Evolutionary conservation across 495 filamentous ascomycete genomes (phyloP), one percentile per base, ranked within the genome.

Genomic region (Elasticomyces elasticus): DNA sequence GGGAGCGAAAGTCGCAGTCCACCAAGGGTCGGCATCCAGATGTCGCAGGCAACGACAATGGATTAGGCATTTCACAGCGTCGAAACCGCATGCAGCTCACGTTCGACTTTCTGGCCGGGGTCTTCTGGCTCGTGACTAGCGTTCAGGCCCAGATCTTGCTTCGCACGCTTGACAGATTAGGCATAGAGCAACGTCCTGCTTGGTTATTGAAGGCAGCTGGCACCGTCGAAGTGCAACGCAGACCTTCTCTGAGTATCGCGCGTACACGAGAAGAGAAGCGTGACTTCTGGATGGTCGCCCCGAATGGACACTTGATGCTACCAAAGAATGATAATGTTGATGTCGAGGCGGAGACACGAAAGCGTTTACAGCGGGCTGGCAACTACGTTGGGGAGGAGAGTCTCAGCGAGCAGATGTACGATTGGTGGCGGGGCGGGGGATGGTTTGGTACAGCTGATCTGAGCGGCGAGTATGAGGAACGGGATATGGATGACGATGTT

Each of bases 381-480:
- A 54, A 48, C n/a, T 51, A 54, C 35, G 47, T 26, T 15, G 43
- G 30, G 42, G 88, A 91, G 47, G 71, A 75, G n/a, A 78, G 79
- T 41, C 68, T 95, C 5, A 83, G 86, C 56, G 74, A 79, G 1
- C 82, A 75, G 41, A 69, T 94, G 2, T 95, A 95, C 67, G 69
- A 69, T 12, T 90, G 88, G 79, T 95, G 86, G 83, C 79, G 81
- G 33, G 64, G 70, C 20, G 86, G 84, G 19, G 88, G 86, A 26
- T 87, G 85, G 66, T 95, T 85, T 82, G 89, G 89, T 1, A 81
- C 79, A 25, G 75, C 81, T 25, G 89, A 96, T 64, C 73, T 74
- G 4, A 92, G 83, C 52, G 82, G 84, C 5, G 81, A 86, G 28
- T 96, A 85, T 56, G 59, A 66, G 1, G 76, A 78, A 12, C 63